Conservation (phyloP, 2,329 filamentous ascomycete genomes). For the Pseudogymnoascus destructans region DNA sequence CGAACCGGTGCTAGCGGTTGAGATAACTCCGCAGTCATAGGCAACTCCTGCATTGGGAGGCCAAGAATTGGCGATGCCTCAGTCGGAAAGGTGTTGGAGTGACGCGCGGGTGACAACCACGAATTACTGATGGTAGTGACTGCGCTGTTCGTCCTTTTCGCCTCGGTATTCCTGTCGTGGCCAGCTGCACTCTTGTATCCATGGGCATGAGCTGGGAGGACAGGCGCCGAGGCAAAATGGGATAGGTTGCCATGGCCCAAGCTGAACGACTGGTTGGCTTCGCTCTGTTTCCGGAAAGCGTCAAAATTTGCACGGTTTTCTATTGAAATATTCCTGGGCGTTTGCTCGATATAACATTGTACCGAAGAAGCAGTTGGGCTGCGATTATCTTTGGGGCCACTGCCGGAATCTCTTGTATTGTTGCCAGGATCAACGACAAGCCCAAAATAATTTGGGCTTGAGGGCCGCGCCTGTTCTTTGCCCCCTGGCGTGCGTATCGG, state of each 20-base stretch:
- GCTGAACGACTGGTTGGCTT: conserved; percentile 44
- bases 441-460: conserved; percentile 81
- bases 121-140: background rate
- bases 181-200: conserved; percentile 8
- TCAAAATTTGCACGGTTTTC: conserved; percentile 75
- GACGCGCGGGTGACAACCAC: background rate
- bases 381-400: conserved; percentile 58
- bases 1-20: conserved; percentile 15
- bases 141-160: background rate
- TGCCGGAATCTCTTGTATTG: conserved; percentile 50
- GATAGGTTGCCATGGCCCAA: conserved; percentile 32
- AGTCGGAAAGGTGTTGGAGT: conserved; percentile 5
- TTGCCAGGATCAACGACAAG: conserved; percentile 50
- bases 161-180: background rate
- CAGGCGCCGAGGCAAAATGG: conserved; percentile 31
- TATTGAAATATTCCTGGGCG: conserved; percentile 56
- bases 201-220: background rate
- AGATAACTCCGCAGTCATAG: conserved; percentile 31
- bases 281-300: conserved; percentile 61
- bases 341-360: conserved; percentile 52
- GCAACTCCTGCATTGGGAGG: conserved; percentile 36
- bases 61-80: conserved; percentile 27
- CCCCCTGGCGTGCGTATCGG: conserved; percentile 19
- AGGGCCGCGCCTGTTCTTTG: conserved; percentile 28
- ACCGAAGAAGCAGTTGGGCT: conserved; percentile 58